These are phyloP conservation scores for Vitis hybrid DNA, from an alignment of 177 flowering plant species.

Conservation along the genomic window DNA sequence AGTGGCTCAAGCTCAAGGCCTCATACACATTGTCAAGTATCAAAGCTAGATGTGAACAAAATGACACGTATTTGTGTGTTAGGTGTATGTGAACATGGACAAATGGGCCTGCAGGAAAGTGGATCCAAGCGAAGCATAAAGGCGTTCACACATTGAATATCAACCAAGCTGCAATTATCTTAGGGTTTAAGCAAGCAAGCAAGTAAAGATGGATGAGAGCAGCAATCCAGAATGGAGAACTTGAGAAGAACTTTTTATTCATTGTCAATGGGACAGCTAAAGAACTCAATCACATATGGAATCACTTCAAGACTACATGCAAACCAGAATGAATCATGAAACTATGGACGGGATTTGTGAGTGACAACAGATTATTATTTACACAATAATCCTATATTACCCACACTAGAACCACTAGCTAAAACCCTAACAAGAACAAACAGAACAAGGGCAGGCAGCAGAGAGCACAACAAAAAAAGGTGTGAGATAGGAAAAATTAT, in stretches of 20 bases:
- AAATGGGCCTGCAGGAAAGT: too few relatives aligned
- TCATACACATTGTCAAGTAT: too few relatives aligned
- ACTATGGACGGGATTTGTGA: conserved; percentile 21
- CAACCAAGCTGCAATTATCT: too few relatives aligned
- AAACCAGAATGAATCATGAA: conserved; percentile 36
- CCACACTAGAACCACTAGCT: conserved; percentile 24
- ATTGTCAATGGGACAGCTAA: conserved; percentile 26
- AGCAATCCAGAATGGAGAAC: too few relatives aligned
- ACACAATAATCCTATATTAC: conserved; percentile 44
- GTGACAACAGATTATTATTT: conserved; percentile 26
- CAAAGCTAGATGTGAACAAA: too few relatives aligned
- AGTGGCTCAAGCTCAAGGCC: too few relatives aligned
- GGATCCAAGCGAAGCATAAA: too few relatives aligned
- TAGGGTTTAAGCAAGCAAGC: too few relatives aligned
- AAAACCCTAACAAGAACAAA: conserved; percentile 15
- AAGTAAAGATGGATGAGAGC: too few relatives aligned
- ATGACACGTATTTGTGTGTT: too few relatives aligned
- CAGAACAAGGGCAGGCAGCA: neutral
- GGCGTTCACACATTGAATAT: too few relatives aligned
- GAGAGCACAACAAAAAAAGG: conserved; percentile 22
- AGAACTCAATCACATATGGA: conserved; percentile 22
- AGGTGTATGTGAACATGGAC: too few relatives aligned
- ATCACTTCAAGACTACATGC: conserved; percentile 21
- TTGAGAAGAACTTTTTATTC: conserved; percentile 14
- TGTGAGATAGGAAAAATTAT: conserved; percentile 26